These are phyloP conservation scores for Saccharomyces cerevisiae DNA, from an alignment of 805 yeast genomes.

Conservation along the genomic window DNA sequence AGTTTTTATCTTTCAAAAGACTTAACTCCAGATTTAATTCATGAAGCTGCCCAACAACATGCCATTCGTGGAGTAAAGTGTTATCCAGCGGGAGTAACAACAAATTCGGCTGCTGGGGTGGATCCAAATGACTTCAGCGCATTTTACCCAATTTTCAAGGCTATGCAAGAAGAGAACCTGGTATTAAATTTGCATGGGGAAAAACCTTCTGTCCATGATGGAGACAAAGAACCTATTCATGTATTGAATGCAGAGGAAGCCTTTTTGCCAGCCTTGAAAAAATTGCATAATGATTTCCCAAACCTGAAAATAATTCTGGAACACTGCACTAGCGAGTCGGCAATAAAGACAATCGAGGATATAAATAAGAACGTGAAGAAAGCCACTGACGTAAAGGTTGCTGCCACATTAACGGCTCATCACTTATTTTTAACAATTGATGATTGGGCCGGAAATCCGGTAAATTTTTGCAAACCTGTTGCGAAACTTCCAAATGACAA, in stretches of 20 bases:
- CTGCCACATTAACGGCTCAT: slow-evolving; percentile 94
- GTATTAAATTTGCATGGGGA: slow-evolving; percentile 93
- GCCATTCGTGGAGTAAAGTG: slow-evolving; percentile 85
- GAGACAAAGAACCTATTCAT: slow-evolving; percentile 58
- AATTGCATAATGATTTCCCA: slow-evolving; percentile 78
- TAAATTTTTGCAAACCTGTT: slow-evolving; percentile 94
- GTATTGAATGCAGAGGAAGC: slow-evolving; percentile 90
- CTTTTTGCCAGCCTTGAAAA: slow-evolving; percentile 79
- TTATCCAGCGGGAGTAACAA: slow-evolving; percentile 99
- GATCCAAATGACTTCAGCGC: slow-evolving; percentile 84
- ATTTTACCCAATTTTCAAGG: slow-evolving; percentile 84
- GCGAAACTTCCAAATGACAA: slow-evolving; percentile 87
- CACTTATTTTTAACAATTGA: slow-evolving; percentile 84
- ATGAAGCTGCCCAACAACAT: slow-evolving; percentile 61
- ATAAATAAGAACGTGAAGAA: slow-evolving; percentile 43
- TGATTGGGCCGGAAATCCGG: slow-evolving; percentile 93
- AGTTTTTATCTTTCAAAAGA: slow-evolving; percentile 73
- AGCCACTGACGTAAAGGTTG: slow-evolving; percentile 47
- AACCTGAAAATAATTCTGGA: slow-evolving; percentile 78
- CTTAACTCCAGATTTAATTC: slow-evolving; percentile 78
- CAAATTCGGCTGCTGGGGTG: slow-evolving; percentile 87
- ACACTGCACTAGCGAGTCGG: slow-evolving; percentile 90
- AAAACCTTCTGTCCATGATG: slow-evolving; percentile 57
- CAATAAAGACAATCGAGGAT: slow-evolving; percentile 64
- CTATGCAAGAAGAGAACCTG: slow-evolving; percentile 70